Conservation (phyloP, 805 yeast species). For the Sporopachydermia quercuum region DNA sequence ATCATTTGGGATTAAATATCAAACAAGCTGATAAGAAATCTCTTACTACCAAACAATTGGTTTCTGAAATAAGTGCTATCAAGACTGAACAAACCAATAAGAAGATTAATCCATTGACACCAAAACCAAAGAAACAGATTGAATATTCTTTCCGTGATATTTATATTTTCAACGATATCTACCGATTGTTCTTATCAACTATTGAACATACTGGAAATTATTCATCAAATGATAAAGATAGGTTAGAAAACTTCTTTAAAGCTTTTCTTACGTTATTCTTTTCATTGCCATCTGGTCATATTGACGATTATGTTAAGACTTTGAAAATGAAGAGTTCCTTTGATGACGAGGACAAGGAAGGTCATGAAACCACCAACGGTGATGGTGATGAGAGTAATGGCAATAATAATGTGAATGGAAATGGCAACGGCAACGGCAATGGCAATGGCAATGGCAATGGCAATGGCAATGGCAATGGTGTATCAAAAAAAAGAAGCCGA, state of each 20-base stretch:
- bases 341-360: constrained; percentile 3
- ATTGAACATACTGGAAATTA: constrained; percentile 57
- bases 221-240: constrained; percentile 69
- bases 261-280: constrained; percentile 64
- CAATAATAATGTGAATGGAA: constrained; percentile 8
- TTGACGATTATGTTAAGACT: constrained; percentile 22
- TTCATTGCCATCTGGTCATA: constrained; percentile 33
- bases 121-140: constrained; percentile 67
- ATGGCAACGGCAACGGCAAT: constrained; percentile 6
- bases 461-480: constrained; percentile 6
- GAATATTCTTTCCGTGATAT: constrained; percentile 49
- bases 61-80: constrained; percentile 83
- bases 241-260: constrained; percentile 53
- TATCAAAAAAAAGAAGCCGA: constrained; percentile 4
- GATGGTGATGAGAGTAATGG: constrained; percentile 5
- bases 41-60: constrained; percentile 75
- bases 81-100: constrained; percentile 85
- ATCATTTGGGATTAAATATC: constrained; percentile 89
- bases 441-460: too few relatives aligned
- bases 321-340: constrained; percentile 5
- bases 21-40: constrained; percentile 93
- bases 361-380: constrained; percentile 4
- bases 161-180: constrained; percentile 59
- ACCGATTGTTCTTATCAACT: constrained; percentile 50
- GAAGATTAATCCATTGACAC: constrained; percentile 72